phyloP scores from a whole-genome alignment of 1,284 basidiomycete species.

The Malassezia equina region DNA sequence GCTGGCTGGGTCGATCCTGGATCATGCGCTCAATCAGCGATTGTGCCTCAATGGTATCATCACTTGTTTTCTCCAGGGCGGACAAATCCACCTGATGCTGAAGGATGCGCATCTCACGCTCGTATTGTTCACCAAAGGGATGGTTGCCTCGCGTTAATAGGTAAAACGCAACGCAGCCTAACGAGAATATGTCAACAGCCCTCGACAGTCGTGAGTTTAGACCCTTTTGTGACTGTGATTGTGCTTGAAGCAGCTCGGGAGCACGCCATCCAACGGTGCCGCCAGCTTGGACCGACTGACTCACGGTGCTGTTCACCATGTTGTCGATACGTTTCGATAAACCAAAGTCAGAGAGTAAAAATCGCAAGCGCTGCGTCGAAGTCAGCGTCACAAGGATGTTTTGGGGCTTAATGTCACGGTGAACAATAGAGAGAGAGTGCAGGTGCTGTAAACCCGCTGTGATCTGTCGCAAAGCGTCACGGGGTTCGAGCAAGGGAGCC shows the following conservation, averaged over 20 bases:
- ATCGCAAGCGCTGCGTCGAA: constrained; percentile 34
- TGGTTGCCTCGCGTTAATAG: constrained; percentile 42
- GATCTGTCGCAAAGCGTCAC: constrained; percentile 76
- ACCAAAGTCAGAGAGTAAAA: constrained; percentile 47
- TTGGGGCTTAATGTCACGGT: constrained; percentile 96
- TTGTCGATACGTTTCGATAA: constrained; percentile 44
- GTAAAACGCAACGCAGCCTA: constrained; percentile 45
- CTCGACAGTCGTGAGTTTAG: constrained; percentile 32
- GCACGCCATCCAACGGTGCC: constrained; percentile 47
- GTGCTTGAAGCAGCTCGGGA: constrained; percentile 35
- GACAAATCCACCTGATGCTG: constrained; percentile 27
- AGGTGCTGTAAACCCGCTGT: constrained; percentile 78
- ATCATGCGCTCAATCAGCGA: constrained; percentile 41
- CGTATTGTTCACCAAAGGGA: constrained; percentile 42
- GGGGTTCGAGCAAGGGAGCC: constrained; percentile 55
- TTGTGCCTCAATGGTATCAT: constrained; percentile 43
- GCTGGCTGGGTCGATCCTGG: constrained; percentile 46
- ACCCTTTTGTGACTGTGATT: constrained; percentile 23
- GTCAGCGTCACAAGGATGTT: constrained; percentile 69
- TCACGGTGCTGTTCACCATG: constrained; percentile 40
- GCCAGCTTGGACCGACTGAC: constrained; percentile 43
- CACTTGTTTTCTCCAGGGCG: constrained; percentile 32
- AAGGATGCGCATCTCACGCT: constrained; percentile 46
- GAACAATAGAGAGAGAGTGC: constrained; percentile 88
- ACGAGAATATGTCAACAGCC: constrained; percentile 45